phyloP scores from a whole-genome alignment of 2,329 filamentous ascomycete species.

The Cytospora mali region DNA sequence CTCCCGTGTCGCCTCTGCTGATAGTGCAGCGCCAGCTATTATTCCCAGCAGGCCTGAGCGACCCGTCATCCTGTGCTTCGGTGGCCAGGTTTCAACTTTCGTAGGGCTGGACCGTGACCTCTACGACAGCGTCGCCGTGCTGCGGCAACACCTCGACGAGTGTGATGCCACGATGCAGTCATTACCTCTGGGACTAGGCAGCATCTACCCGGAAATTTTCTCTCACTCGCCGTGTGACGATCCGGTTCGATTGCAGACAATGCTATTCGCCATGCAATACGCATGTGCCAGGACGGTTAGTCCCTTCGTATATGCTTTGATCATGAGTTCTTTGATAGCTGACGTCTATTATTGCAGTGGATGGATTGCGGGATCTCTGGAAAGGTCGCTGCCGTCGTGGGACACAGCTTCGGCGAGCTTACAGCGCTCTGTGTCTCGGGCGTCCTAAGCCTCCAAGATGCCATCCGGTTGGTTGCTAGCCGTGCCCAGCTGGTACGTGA shows the following conservation, averaged over 20 bases:
- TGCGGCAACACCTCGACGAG: constrained; percentile 34
- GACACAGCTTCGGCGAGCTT: constrained; percentile 47
- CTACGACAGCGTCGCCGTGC: constrained; percentile 36
- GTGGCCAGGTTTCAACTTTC: constrained; percentile 36
- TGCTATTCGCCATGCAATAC: constrained; percentile 43
- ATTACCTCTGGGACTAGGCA: constrained; percentile 30
- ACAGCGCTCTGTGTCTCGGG: constrained; percentile 43
- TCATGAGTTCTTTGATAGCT: too few species aligned
- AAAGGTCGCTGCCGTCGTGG: constrained; percentile 36
- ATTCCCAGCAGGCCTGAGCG: background rate
- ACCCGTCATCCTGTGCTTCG: constrained; percentile 9
- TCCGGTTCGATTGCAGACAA: constrained; percentile 40
- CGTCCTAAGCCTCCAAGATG: constrained; percentile 36
- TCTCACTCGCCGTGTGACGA: constrained; percentile 48
- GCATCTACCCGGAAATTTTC: constrained; percentile 39
- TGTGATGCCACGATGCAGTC: constrained; percentile 23
- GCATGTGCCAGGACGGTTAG: constrained; percentile 44
- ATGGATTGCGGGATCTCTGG: constrained; percentile 41
- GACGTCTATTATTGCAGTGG: too few species aligned
- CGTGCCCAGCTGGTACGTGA: constrained; percentile 38
- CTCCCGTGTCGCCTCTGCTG: too few species aligned
- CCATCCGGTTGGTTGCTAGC: constrained; percentile 34
- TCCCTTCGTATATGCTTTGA: too few species aligned
- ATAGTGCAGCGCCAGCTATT: background rate
- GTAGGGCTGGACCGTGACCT: constrained; percentile 39